A percentile compares a stretch with the other conserved stretches of the same genome.
Conservation (phyloP, 345 rosid genomes). For the Nasturtium officinale region DNA sequence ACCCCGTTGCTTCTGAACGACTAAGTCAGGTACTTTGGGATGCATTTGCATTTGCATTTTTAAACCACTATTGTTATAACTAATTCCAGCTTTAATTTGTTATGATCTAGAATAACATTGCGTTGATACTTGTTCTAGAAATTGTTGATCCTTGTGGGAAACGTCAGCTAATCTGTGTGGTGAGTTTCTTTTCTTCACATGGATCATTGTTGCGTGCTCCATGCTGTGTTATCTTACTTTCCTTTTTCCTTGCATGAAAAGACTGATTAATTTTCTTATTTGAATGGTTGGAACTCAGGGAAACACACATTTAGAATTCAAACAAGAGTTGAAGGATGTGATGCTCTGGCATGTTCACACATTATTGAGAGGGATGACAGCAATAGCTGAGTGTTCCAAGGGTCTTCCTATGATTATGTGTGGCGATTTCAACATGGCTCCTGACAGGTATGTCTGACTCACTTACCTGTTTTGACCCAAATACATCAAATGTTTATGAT, state of each 20-base stretch:
- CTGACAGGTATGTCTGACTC: not conserved
- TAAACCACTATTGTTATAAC: not conserved
- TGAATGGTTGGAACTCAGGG: not conserved
- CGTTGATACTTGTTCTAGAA: conserved; percentile 63
- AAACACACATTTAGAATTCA: not conserved
- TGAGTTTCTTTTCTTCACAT: not conserved
- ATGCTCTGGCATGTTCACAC: not conserved
- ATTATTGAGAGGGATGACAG: not conserved
- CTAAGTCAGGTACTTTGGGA: not conserved
- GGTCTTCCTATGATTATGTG: not conserved
- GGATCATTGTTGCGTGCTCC: too few species aligned
- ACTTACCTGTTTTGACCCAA: not conserved
- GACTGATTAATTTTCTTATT: not conserved
- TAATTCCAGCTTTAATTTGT: not conserved
- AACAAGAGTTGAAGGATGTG: not conserved
- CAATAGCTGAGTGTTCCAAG: not conserved
- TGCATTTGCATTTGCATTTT: not conserved
- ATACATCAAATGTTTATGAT: not conserved
- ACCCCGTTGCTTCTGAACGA: not conserved
- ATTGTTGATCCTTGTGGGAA: conserved; percentile 32
- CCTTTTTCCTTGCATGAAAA: not conserved
- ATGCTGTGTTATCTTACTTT: not conserved
- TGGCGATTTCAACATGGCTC: not conserved
- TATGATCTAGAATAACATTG: conserved; percentile 61
- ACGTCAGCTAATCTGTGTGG: not conserved